Conservation (phyloP, 2,329 filamentous ascomycete genomes). For the Beauveria scarabaeidicola region DNA sequence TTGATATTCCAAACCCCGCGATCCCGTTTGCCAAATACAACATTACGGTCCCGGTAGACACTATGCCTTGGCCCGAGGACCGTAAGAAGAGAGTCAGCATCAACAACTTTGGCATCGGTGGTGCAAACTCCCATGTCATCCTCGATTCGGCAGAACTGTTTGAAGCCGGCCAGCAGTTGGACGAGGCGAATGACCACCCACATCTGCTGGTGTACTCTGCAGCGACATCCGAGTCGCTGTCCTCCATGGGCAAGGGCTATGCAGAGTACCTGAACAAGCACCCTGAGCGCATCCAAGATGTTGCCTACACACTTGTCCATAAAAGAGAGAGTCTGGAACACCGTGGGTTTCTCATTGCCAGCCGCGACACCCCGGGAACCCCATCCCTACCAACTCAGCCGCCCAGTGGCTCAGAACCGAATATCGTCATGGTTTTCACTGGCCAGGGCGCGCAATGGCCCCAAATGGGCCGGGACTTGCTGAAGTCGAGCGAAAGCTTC, state of each 20-base stretch:
- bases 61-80: not conserved
- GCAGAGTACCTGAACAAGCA: not conserved
- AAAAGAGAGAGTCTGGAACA: not conserved
- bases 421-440: constrained; percentile 21
- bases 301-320: not conserved
- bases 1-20: constrained; percentile 13
- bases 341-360: not conserved
- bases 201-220: not conserved
- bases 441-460: constrained; percentile 29
- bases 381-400: not conserved
- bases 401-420: not conserved
- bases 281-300: not conserved
- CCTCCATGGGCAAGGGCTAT: not conserved
- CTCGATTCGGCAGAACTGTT: constrained; percentile 12
- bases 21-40: constrained; percentile 12
- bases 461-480: constrained; percentile 25
- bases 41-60: not conserved
- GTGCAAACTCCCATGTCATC: constrained; percentile 15
- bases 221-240: not conserved
- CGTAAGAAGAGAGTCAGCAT: constrained; percentile 11
- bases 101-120: constrained; percentile 18
- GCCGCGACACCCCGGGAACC: not conserved
- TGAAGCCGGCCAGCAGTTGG: not conserved
- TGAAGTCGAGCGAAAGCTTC: constrained; percentile 16
- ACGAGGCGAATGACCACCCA: not conserved